Conservation (phyloP, 768 basidiomycete genomes). For the Tricholoma flavovirens region DNA sequence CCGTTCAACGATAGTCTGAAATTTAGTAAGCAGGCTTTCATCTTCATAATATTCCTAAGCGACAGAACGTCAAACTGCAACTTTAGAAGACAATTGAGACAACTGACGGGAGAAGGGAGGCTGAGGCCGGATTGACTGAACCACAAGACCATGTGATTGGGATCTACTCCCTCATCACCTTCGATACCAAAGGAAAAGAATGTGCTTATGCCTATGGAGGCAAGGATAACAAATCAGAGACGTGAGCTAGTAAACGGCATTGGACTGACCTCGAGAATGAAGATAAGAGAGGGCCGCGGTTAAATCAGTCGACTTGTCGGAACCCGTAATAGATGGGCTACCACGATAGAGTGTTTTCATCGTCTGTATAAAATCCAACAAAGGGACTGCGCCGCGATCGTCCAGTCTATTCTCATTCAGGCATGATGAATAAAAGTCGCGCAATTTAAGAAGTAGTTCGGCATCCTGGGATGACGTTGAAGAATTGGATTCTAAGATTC, state of each 20-base stretch:
- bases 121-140: constrained; percentile 78
- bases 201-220: constrained; percentile 57
- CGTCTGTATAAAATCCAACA: constrained; percentile 60
- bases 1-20: constrained; percentile 60
- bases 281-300: constrained; percentile 82
- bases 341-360: constrained; percentile 57
- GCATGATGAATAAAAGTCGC: constrained; percentile 75
- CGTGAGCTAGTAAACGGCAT: neutral
- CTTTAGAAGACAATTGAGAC: neutral
- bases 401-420: constrained; percentile 74
- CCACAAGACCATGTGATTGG: constrained; percentile 82
- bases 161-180: constrained; percentile 82
- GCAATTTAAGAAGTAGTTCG: constrained; percentile 57
- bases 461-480: constrained; percentile 39
- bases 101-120: constrained; percentile 77
- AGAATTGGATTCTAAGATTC: constrained; percentile 53
- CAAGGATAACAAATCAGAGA: neutral
- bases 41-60: constrained; percentile 87
- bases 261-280: constrained; percentile 69
- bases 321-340: constrained; percentile 20
- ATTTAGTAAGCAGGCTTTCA: constrained; percentile 57
- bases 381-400: constrained; percentile 62
- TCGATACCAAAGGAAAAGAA: constrained; percentile 82
- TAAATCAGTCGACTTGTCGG: constrained; percentile 43
- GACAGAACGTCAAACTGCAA: neutral